A percentile compares a stretch with the other conserved stretches of the same genome.
Evolutionary conservation across 805 yeast species (phyloP).

Genomic region (Saccharomycopsis fermentans): DNA sequence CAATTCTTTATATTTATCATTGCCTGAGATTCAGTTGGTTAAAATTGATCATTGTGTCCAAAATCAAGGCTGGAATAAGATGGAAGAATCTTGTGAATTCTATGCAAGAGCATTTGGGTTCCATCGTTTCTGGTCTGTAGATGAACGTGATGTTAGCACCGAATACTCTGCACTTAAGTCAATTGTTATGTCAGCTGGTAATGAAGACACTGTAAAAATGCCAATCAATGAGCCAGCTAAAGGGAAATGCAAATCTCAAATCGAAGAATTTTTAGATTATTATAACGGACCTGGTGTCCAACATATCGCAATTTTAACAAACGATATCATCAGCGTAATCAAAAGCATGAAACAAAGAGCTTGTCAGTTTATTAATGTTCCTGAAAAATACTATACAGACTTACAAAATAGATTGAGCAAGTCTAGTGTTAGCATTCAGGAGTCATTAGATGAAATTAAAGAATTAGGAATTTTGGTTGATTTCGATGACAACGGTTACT

Average conservation of each 20-base stretch:
- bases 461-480: constrained; percentile 59
- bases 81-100: constrained; percentile 46
- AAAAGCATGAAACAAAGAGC: constrained; percentile 48
- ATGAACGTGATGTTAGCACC: constrained; percentile 65
- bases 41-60: constrained; percentile 74
- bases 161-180: constrained; percentile 61
- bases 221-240: constrained; percentile 80
- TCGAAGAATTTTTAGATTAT: constrained; percentile 70
- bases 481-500: constrained; percentile 67
- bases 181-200: constrained; percentile 63
- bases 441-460: constrained; percentile 40
- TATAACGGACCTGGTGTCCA: constrained; percentile 79
- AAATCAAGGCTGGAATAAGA: constrained; percentile 60
- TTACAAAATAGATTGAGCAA: constrained; percentile 35
- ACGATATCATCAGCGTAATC: constrained; percentile 50
- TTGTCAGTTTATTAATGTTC: constrained; percentile 55
- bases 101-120: constrained; percentile 62
- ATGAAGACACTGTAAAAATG: constrained; percentile 53
- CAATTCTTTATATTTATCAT: constrained; percentile 4
- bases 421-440: constrained; percentile 38
- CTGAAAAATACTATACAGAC: constrained; percentile 44
- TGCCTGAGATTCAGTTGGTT: constrained; percentile 32
- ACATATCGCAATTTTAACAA: constrained; percentile 64
- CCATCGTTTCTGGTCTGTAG: constrained; percentile 77
- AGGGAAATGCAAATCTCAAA: constrained; percentile 59